Evolutionary conservation across 192 early-diverging fungal genomes (phyloP).

Genomic region (Kickxella alabastrina): DNA sequence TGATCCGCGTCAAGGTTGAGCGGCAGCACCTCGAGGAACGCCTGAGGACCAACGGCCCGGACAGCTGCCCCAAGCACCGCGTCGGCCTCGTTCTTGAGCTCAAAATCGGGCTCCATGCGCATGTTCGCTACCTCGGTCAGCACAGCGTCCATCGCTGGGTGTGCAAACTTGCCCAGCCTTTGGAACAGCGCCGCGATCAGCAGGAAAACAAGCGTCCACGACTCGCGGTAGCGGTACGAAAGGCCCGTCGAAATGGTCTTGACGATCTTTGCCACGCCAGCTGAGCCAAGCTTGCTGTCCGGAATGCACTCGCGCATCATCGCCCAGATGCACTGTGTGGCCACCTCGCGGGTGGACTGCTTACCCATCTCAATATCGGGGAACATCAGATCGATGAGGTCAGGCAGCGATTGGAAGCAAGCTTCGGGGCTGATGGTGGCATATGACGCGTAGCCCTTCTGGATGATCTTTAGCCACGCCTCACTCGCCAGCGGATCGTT

Average conservation of each 20-base stretch:
- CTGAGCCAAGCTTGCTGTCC: slow-evolving; percentile 66
- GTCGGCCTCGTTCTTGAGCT: slow-evolving; percentile 84
- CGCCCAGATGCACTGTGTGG: slow-evolving; percentile 65
- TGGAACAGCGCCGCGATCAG: slow-evolving; percentile 74
- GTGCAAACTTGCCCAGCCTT: slow-evolving; percentile 60
- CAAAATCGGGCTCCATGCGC: slow-evolving; percentile 77
- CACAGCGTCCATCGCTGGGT: slow-evolving; percentile 57
- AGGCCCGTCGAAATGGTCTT: slow-evolving; percentile 54
- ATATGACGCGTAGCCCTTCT: slow-evolving; percentile 67
- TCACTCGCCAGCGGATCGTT: slow-evolving; percentile 79
- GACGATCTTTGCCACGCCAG: slow-evolving; percentile 54
- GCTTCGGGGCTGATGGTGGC: slow-evolving; percentile 54
- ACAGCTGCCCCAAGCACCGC: slow-evolving; percentile 75
- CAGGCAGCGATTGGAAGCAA: slow-evolving; percentile 53
- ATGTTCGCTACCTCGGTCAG: slow-evolving; percentile 66
- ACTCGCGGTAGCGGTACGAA: slow-evolving; percentile 74
- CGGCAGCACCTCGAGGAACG: slow-evolving; percentile 69
- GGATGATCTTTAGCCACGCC: slow-evolving; percentile 79
- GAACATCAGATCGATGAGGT: slow-evolving; percentile 62
- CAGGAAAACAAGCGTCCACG: slow-evolving; percentile 79
- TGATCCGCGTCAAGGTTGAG: slow-evolving; percentile 74
- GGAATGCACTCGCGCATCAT: slow-evolving; percentile 73
- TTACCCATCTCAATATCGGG: slow-evolving; percentile 62
- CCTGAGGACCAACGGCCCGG: slow-evolving; percentile 72
- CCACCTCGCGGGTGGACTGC: slow-evolving; percentile 57